Conservation (phyloP, 805 yeast species). For the Schizosaccharomyces osmophilus region DNA sequence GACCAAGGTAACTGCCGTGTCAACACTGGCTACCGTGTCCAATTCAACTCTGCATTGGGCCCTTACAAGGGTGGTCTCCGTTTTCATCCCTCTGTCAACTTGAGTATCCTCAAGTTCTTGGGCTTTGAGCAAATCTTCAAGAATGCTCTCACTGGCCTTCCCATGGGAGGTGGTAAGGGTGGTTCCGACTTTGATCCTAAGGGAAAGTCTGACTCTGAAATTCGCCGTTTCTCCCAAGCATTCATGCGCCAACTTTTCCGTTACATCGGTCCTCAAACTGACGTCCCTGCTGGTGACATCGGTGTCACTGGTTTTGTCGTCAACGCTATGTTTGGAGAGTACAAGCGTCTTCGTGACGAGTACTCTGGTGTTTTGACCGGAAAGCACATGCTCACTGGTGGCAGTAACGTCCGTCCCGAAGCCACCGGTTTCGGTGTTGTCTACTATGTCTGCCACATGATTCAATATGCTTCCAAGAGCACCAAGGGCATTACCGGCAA, state of each 20-base stretch:
- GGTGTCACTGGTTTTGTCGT: conserved; percentile 95
- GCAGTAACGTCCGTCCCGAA: conserved; percentile 95
- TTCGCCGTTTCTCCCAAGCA: conserved; percentile 86
- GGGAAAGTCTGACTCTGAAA: conserved; percentile 78
- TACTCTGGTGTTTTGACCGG: conserved; percentile 88
- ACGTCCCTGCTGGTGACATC: conserved; percentile 98
- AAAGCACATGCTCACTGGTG: conserved; percentile 96
- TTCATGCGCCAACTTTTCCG: conserved; percentile 90
- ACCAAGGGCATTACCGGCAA: conserved; percentile 78
- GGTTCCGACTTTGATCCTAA: conserved; percentile 96
- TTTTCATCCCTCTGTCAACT: conserved; percentile 90
- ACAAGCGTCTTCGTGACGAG: conserved; percentile 69
- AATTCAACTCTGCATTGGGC: conserved; percentile 92
- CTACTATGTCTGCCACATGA: conserved; percentile 93
- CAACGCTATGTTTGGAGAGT: conserved; percentile 90
- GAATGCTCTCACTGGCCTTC: conserved; percentile 88
- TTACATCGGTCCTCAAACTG: conserved; percentile 91
- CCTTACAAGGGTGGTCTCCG: conserved; percentile 98
- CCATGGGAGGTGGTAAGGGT: conserved; percentile 99
- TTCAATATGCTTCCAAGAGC: conserved; percentile 74
- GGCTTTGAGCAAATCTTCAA: conserved; percentile 97
- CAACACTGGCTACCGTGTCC: conserved; percentile 94
- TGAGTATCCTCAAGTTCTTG: conserved; percentile 80
- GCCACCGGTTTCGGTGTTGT: conserved; percentile 97
- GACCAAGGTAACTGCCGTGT: conserved; percentile 79